Percentiles rank a stretch among this genome's conserved stretches.
Conservation (phyloP, 192 early-diverging fungal genomes). For the Entophlyctis luteolus region DNA sequence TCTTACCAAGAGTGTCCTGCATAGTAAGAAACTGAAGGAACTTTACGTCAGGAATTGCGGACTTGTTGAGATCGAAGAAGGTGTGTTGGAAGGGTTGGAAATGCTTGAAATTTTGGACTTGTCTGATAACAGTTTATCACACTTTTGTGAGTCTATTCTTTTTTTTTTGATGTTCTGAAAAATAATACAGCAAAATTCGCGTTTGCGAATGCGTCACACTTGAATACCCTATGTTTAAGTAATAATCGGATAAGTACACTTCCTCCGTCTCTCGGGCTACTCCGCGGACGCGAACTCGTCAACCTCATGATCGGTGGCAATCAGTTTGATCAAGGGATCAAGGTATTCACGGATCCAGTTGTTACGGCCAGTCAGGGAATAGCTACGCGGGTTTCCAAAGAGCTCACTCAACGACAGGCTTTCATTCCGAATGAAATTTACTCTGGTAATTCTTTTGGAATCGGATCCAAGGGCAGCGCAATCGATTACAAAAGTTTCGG, state of each 20-base stretch:
- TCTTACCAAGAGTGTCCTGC: constrained; percentile 27
- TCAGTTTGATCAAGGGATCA: background rate
- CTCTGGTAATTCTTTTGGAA: background rate
- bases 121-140: constrained; percentile 22
- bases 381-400: background rate
- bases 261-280: constrained; percentile 48
- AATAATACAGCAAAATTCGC: constrained; percentile 18
- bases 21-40: constrained; percentile 31
- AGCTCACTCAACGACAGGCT: background rate
- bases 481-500: constrained; percentile 10
- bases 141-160: constrained; percentile 43
- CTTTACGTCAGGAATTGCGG: constrained; percentile 29
- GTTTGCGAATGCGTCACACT: constrained; percentile 8
- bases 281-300: constrained; percentile 18
- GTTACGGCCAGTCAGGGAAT: constrained; percentile 9
- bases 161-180: constrained; percentile 14
- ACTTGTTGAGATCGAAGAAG: constrained; percentile 28
- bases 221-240: constrained; percentile 34
- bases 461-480: too few relatives aligned
- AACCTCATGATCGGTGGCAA: constrained; percentile 14
- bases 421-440: background rate
- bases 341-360: constrained; percentile 21
- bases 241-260: constrained; percentile 32
- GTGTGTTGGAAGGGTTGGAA: constrained; percentile 24
- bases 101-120: constrained; percentile 43